Conservation (phyloP, 2,329 filamentous ascomycete genomes). For the Zymoseptoria pseudotritici region DNA sequence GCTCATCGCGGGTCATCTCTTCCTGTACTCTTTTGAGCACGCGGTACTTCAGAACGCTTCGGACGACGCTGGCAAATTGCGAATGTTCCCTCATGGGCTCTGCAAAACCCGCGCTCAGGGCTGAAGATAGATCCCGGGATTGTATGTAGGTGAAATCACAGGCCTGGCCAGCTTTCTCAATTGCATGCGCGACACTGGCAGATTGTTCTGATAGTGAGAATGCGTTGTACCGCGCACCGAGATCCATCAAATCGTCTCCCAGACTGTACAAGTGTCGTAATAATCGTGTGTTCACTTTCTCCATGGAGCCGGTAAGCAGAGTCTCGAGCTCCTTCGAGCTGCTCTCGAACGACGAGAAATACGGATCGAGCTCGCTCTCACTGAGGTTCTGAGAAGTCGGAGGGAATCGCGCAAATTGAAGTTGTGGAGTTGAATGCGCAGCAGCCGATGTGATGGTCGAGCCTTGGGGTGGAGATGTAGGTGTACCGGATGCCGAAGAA, state of each 20-base stretch:
- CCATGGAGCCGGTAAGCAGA: conserved; percentile 84
- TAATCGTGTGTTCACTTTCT: conserved; percentile 89
- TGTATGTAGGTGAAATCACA: conserved; percentile 94
- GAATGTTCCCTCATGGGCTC: conserved; percentile 97
- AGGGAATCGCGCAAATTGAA: conserved; percentile 73
- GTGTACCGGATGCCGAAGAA: conserved; percentile 44
- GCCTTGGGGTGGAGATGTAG: conserved; percentile 47
- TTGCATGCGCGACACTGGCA: conserved; percentile 78
- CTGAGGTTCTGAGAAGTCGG: conserved; percentile 66
- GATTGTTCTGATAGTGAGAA: conserved; percentile 93
- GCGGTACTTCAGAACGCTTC: conserved; percentile 78
- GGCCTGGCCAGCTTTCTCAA: conserved; percentile 89
- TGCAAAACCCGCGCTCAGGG: conserved; percentile 86
- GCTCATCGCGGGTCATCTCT: conserved; percentile 91
- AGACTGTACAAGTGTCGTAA: conserved; percentile 77
- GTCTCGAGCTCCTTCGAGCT: conserved; percentile 87
- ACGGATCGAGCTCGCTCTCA: conserved; percentile 89
- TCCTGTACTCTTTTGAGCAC: conserved; percentile 93
- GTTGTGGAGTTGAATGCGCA: conserved; percentile 52
- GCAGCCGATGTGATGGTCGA: conserved; percentile 45
- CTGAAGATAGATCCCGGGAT: conserved; percentile 81
- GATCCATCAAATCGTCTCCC: conserved; percentile 80
- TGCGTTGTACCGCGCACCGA: conserved; percentile 92
- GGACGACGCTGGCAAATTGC: conserved; percentile 91
- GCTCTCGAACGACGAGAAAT: conserved; percentile 87